These are phyloP conservation scores for Backusella parvicylindrica DNA, from an alignment of 192 early-diverging fungal genomes.

Conservation along the genomic window DNA sequence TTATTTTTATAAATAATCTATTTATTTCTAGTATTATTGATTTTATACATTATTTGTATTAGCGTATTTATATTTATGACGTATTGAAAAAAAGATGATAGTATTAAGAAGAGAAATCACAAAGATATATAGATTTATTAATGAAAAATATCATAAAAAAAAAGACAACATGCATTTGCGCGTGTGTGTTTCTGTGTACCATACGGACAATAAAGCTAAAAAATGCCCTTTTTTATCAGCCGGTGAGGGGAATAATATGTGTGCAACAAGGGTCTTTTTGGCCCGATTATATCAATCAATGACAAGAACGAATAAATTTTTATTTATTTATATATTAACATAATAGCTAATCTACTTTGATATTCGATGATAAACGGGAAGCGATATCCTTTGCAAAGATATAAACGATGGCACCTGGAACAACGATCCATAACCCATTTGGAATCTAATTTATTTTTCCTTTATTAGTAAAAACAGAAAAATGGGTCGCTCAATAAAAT, in stretches of 20 bases:
- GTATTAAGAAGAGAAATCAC: neutral
- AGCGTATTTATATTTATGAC: too few species aligned
- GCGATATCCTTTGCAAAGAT: conserved; percentile 10
- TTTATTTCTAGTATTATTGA: neutral
- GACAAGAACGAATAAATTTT: neutral
- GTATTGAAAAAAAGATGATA: neutral
- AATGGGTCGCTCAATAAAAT: neutral
- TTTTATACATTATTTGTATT: too few species aligned
- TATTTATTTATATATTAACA: neutral
- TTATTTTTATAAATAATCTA: neutral
- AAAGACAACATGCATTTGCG: neutral
- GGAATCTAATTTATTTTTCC: conserved; percentile 19
- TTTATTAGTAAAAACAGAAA: neutral
- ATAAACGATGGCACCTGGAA: conserved; percentile 19
- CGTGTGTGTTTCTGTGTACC: neutral
- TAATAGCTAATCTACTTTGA: neutral
- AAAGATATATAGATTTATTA: too few species aligned
- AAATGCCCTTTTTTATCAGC: neutral
- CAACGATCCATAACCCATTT: conserved; percentile 31
- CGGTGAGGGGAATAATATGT: neutral
- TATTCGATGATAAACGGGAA: neutral
- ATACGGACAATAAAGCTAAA: neutral
- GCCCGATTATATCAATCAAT: neutral
- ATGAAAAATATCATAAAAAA: neutral
- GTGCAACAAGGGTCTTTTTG: neutral